Evolutionary conservation across 106 monocot genomes (phyloP).

Genomic region (Narthecium ossifragum): DNA sequence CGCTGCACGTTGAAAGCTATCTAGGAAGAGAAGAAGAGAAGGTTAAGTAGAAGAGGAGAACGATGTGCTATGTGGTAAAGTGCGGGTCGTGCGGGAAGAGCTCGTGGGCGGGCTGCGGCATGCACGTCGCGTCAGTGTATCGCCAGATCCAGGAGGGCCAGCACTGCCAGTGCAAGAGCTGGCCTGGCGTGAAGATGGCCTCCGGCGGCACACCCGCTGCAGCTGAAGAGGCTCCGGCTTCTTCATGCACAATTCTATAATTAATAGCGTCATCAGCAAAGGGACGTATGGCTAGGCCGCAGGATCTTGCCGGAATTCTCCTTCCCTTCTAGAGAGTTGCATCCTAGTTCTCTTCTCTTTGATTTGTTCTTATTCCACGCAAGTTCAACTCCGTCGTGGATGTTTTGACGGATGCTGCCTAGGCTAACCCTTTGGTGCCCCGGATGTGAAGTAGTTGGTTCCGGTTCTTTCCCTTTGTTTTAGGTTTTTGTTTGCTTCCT

Average conservation of each 20-base stretch:
- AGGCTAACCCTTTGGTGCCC: too few species aligned
- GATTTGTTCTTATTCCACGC: too few species aligned
- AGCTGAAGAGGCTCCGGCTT: neutral
- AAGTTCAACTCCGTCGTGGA: too few species aligned
- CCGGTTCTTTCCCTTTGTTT: too few species aligned
- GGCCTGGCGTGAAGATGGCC: slow-evolving; percentile 27
- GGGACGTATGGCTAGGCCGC: too few species aligned
- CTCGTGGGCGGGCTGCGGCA: slow-evolving; percentile 41
- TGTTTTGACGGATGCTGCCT: too few species aligned
- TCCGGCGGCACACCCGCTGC: neutral
- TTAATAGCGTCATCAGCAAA: neutral
- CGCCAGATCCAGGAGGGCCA: slow-evolving; percentile 30
- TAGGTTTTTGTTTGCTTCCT: too few species aligned
- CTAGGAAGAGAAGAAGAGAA: too few species aligned
- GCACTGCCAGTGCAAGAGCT: slow-evolving; percentile 34
- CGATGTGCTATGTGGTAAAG: slow-evolving; percentile 32
- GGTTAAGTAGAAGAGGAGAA: neutral
- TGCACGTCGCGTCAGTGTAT: slow-evolving; percentile 40
- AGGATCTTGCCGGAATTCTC: too few species aligned
- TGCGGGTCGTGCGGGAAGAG: slow-evolving; percentile 34
- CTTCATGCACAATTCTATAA: neutral
- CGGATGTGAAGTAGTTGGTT: too few species aligned
- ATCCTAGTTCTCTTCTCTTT: too few species aligned
- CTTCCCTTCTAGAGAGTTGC: neutral
- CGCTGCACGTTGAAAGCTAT: too few species aligned